A percentile compares a stretch with the other conserved stretches of the same genome.
These are phyloP conservation scores for Strobilomyces echinocephalus DNA, from an alignment of 768 basidiomycete species.

Conservation along the genomic window DNA sequence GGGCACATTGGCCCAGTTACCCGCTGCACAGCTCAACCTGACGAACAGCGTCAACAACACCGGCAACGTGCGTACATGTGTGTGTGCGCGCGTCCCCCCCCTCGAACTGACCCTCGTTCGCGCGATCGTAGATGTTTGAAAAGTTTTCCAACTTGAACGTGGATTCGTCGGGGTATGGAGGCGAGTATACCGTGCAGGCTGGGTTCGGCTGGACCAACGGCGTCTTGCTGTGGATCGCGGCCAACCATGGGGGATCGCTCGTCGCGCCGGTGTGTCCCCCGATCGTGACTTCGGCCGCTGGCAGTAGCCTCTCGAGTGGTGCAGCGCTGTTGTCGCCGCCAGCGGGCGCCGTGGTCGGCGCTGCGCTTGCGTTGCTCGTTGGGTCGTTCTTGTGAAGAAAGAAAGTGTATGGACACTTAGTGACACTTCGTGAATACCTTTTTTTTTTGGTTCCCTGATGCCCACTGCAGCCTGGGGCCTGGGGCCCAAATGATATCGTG, in stretches of 20 bases:
- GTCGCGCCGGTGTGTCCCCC: constrained; percentile 61
- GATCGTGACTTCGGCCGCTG: constrained; percentile 18
- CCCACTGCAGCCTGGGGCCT: too few relatives aligned
- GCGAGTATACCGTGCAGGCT: constrained; percentile 85
- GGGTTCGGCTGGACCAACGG: constrained; percentile 93
- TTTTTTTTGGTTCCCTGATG: too few relatives aligned
- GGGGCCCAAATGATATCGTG: too few relatives aligned
- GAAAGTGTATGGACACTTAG: too few relatives aligned
- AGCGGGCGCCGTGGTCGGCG: not conserved
- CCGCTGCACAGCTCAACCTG: constrained; percentile 64
- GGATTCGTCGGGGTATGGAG: constrained; percentile 73
- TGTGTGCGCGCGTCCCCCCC: constrained; percentile 7
- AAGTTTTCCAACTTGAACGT: constrained; percentile 80
- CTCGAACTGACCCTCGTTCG: not conserved
- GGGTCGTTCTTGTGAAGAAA: not conserved
- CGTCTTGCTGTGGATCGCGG: constrained; percentile 69
- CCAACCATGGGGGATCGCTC: constrained; percentile 57
- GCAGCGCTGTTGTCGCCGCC: not conserved
- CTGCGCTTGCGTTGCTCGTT: constrained; percentile 1
- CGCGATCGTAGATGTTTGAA: constrained; percentile 79
- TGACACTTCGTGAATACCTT: too few relatives aligned
- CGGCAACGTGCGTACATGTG: constrained; percentile 74
- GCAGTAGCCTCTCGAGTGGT: constrained; percentile 1
- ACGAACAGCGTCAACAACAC: constrained; percentile 62
- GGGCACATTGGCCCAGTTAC: constrained; percentile 61